These are phyloP conservation scores for Phytophthora capsici DNA, from an alignment of 352 stramenopile genomes.

Conservation along the genomic window DNA sequence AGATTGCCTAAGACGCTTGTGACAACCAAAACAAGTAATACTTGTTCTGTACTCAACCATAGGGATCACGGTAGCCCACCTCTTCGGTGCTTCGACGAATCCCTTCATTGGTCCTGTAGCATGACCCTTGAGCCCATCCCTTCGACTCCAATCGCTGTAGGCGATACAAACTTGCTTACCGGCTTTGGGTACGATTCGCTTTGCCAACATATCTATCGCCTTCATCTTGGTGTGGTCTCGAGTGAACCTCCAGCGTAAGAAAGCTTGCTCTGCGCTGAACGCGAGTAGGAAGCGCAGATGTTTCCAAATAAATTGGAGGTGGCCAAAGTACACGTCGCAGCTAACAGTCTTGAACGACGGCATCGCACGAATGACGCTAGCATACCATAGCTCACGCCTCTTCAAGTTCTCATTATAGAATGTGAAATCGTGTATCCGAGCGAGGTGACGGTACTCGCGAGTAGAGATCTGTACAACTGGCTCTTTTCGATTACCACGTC, in stretches of 20 bases:
- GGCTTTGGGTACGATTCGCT: conserved; percentile 1
- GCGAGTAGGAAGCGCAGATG: conserved; percentile 5
- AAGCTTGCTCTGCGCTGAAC: conserved; percentile 5
- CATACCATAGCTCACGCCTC: not conserved
- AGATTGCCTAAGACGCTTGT: conserved; percentile 2
- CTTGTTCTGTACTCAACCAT: conserved; percentile 28
- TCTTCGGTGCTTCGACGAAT: conserved; percentile 11
- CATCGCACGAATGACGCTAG: conserved; percentile 6
- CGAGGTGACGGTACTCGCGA: conserved; percentile 14
- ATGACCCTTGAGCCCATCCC: conserved; percentile 19
- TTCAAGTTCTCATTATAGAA: conserved; percentile 1
- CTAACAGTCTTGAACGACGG: conserved; percentile 27
- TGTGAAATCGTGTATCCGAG: not conserved
- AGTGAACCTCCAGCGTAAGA: conserved; percentile 14
- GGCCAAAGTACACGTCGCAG: conserved; percentile 5
- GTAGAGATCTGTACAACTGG: not conserved
- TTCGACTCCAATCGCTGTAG: conserved; percentile 14
- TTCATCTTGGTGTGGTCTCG: conserved; percentile 4
- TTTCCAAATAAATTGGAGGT: conserved; percentile 19
- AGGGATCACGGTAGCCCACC: conserved; percentile 10
- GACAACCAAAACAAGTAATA: conserved; percentile 16
- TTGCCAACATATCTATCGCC: conserved; percentile 7
- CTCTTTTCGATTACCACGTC: not conserved
- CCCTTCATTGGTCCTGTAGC: conserved; percentile 6
- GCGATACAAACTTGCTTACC: conserved; percentile 13